Evolutionary conservation across 2,329 filamentous ascomycete genomes (phyloP).

Genomic region (Epichloe gansuensis): DNA sequence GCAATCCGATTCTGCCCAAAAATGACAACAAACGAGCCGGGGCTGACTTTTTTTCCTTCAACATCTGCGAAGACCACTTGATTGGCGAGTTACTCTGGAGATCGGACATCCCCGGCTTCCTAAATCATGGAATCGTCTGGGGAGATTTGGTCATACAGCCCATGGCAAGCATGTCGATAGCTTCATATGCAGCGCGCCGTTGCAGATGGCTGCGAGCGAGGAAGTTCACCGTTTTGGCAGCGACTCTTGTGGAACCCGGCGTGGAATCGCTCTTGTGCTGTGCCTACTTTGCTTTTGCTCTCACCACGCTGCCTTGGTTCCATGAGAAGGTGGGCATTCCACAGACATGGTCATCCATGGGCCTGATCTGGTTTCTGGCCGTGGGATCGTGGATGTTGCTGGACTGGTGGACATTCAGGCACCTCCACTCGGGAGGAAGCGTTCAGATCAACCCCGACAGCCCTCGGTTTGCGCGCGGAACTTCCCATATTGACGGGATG

Average conservation of each 20-base stretch:
- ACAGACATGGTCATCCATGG: constrained; percentile 56
- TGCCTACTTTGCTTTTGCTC: constrained; percentile 62
- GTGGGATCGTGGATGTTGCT: constrained; percentile 58
- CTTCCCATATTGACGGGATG: constrained; percentile 22
- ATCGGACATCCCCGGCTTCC: constrained; percentile 46
- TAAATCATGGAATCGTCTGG: constrained; percentile 72
- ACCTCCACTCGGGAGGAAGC: constrained; percentile 59
- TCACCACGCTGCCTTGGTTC: constrained; percentile 61
- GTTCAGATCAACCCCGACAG: constrained; percentile 61
- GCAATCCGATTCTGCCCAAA: constrained; percentile 29
- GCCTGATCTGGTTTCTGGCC: constrained; percentile 50
- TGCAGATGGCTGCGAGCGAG: constrained; percentile 84
- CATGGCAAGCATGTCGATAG: constrained; percentile 65
- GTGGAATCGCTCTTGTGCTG: constrained; percentile 82
- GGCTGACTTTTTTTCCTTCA: constrained; percentile 85
- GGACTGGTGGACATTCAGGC: constrained; percentile 62
- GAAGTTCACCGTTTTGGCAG: constrained; percentile 83
- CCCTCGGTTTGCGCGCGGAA: constrained; percentile 55
- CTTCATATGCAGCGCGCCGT: constrained; percentile 65
- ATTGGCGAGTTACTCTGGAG: constrained; percentile 89
- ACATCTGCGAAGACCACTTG: constrained; percentile 95
- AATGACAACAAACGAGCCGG: constrained; percentile 42
- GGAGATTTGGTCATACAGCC: constrained; percentile 87
- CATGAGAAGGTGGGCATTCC: constrained; percentile 37
- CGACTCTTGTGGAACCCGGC: constrained; percentile 84